phyloP scores from a whole-genome alignment of 2,329 filamentous ascomycete species.

The Rhexocercosporidium sp. region DNA sequence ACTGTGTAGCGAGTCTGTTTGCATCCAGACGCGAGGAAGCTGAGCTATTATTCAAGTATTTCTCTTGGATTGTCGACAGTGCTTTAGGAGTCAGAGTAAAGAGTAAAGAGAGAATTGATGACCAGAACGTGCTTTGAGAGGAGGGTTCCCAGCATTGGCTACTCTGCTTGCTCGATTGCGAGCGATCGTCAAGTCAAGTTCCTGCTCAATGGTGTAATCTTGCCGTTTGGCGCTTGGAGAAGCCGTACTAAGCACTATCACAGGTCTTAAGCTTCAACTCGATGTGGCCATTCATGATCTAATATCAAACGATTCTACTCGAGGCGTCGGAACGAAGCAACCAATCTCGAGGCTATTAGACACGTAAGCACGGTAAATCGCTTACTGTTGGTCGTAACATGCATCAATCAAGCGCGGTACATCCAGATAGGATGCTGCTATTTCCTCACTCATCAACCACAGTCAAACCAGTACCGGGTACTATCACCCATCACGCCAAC shows the following conservation, averaged over 20 bases:
- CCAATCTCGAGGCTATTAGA: not conserved
- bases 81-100: too few relatives aligned
- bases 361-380: slow-evolving; percentile 25
- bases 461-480: not conserved
- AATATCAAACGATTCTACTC: slow-evolving; percentile 1
- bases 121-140: not conserved
- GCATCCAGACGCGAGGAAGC: not conserved
- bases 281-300: slow-evolving; percentile 11
- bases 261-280: slow-evolving; percentile 4
- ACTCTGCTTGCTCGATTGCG: not conserved
- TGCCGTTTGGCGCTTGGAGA: not conserved
- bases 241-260: slow-evolving; percentile 17
- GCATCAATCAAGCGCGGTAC: slow-evolving; percentile 11
- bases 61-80: too few relatives aligned
- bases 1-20: not conserved
- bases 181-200: not conserved
- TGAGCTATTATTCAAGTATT: not conserved
- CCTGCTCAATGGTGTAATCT: not conserved
- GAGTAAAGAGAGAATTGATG: not conserved
- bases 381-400: slow-evolving; percentile 20
- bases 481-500: not conserved
- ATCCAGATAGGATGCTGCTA: not conserved
- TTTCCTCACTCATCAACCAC: not conserved
- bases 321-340: slow-evolving; percentile 5
- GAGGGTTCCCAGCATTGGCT: not conserved